Evolutionary conservation across 1,284 basidiomycete species (phyloP), one percentile per base, ranked within the genome.

Genomic region (Cutaneotrichosporon arboriforme): DNA sequence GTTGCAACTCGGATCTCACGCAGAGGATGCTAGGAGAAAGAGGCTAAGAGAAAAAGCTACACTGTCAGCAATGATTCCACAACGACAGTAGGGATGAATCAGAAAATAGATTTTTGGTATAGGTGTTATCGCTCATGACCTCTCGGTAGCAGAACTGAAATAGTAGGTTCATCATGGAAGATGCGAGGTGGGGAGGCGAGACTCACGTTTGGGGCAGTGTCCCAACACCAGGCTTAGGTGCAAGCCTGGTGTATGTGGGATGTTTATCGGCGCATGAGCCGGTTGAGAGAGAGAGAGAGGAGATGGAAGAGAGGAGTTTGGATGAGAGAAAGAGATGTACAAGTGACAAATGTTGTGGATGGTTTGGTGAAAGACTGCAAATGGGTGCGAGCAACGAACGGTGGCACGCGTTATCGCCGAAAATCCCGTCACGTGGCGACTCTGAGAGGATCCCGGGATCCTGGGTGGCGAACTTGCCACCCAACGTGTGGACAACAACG

Each of bases 71-170:
- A 34, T 37, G 15, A 34, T 37, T 45, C 50, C 14, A 34, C 9
- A n/a, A 41, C 5, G 38, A 14, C 4, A 44, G 26, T n/a, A 34
- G 39, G 43, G 45, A 37, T 42, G 42, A 20, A 35, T 59, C 57
- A 59, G 57, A 66, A 58, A 43, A 66, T 21, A 34, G 50, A 63
- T 70, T 70, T 68, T 73, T 71, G 70, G 68, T 70, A 70, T 60
- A 52, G 60, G 38, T 54, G 44, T 62, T 73, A 65, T 73, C 72
- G 64, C 72, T 73, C 70, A 73, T 61, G 69, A 62, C 52, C 61
- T 64, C 65, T 73, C 72, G 72, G 72, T 67, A 73, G 72, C 72
- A 73, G 72, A 73, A 73, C 72, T 73, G 72, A 73, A 59, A 58
- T 40, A 38, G 57, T 36, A 65, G 53, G 59, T 61, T 66, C 71